Conservation (phyloP, 2,329 filamentous ascomycete genomes). For the Zopfia rhizophila region DNA sequence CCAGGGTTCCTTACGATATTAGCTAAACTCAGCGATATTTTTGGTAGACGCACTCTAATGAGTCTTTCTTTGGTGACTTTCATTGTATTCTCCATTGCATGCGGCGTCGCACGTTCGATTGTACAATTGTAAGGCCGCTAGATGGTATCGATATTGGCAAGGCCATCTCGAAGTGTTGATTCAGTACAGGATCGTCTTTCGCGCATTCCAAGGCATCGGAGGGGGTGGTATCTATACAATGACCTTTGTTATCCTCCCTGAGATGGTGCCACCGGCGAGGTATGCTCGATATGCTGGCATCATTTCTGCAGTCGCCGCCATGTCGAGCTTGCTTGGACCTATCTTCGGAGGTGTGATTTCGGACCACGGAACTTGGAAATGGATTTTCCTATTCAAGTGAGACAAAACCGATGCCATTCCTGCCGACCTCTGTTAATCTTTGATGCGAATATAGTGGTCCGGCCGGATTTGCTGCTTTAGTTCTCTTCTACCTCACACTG, state of each 20-base stretch:
- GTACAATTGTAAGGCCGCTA: conserved; percentile 38
- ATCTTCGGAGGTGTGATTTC: conserved; percentile 58
- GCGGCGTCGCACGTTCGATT: conserved; percentile 41
- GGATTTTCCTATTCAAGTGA: conserved; percentile 62
- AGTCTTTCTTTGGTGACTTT: conserved; percentile 38
- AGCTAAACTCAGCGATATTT: conserved; percentile 45
- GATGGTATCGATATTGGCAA: not conserved
- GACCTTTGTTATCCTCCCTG: conserved; percentile 38
- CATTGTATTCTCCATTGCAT: conserved; percentile 42
- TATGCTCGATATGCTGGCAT: conserved; percentile 35
- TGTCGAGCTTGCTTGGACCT: conserved; percentile 56
- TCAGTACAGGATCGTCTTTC: conserved; percentile 36
- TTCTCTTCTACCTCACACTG: conserved; percentile 6
- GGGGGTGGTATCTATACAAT: conserved; percentile 41
- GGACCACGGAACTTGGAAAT: conserved; percentile 55
- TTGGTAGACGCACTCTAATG: conserved; percentile 39
- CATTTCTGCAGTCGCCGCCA: conserved; percentile 50
- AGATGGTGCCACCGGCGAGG: conserved; percentile 26
- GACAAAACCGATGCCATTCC: too few species aligned
- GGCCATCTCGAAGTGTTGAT: not conserved
- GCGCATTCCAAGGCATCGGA: conserved; percentile 45
- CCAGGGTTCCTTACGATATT: conserved; percentile 45
- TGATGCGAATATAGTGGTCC: too few species aligned
- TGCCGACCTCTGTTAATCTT: too few species aligned
- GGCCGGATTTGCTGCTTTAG: too few species aligned